Evolutionary conservation across 345 rosid genomes (phyloP).

Genomic region (Hypericum androsaemum): DNA sequence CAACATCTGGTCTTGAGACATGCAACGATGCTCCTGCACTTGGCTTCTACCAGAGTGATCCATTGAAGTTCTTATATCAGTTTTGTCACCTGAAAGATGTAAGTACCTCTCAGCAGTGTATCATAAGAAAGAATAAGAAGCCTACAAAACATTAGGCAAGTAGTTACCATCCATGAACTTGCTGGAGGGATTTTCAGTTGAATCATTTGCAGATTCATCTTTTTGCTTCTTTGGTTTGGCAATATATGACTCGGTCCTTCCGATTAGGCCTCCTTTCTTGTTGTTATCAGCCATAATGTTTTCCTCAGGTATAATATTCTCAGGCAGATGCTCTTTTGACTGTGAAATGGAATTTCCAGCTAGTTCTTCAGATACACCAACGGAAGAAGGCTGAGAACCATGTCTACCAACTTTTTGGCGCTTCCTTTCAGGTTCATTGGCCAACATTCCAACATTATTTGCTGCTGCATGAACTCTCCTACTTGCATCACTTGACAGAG

Average conservation of each 20-base stretch:
- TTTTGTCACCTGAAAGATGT: too few species aligned
- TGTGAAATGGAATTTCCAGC: conserved; percentile 22
- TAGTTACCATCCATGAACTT: conserved; percentile 16
- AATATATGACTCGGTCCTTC: conserved; percentile 25
- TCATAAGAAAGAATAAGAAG: too few species aligned
- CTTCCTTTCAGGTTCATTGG: conserved; percentile 57
- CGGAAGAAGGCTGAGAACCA: conserved; percentile 28
- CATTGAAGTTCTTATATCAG: too few species aligned
- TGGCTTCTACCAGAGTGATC: too few species aligned
- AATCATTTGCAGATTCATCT: conserved; percentile 24
- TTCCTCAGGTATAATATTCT: conserved; percentile 15
- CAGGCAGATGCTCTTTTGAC: conserved; percentile 22
- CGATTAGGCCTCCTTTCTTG: conserved; percentile 21
- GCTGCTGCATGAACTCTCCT: conserved; percentile 31
- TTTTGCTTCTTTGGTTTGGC: conserved; percentile 29
- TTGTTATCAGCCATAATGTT: conserved; percentile 16
- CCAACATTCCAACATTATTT: conserved; percentile 27
- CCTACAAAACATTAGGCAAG: too few species aligned
- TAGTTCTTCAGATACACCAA: conserved; percentile 19
- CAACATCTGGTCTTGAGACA: too few species aligned
- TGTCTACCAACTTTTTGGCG: conserved; percentile 39
- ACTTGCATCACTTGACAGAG: conserved; percentile 19
- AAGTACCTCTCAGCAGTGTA: too few species aligned
- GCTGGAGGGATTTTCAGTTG: conserved; percentile 22
- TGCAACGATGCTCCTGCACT: too few species aligned